phyloP scores from a whole-genome alignment of 306 rosid genomes.

The Prosopis cineraria region DNA sequence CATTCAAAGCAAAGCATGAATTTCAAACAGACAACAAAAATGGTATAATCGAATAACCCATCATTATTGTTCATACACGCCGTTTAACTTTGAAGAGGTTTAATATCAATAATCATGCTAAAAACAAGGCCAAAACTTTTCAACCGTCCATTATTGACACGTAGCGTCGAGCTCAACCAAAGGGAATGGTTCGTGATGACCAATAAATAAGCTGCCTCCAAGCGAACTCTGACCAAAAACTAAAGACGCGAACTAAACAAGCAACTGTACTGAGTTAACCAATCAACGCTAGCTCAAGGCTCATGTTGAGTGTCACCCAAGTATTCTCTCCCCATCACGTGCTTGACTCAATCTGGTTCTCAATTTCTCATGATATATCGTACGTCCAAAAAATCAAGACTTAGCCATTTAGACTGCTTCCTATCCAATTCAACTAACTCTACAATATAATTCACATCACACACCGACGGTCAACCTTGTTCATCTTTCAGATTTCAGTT shows the following conservation, averaged over 20 bases:
- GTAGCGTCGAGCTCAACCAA: background rate
- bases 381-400: background rate
- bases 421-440: background rate
- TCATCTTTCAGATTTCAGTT: conserved; percentile 21
- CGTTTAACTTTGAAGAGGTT: conserved; percentile 14
- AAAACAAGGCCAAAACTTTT: background rate
- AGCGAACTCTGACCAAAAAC: background rate
- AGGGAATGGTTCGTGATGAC: background rate
- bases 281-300: background rate
- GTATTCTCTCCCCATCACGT: background rate
- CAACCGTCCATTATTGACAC: conserved; percentile 29
- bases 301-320: background rate
- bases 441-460: background rate
- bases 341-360: conserved; percentile 23
- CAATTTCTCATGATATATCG: background rate
- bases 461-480: conserved; percentile 42
- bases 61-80: background rate
- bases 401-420: conserved; percentile 3
- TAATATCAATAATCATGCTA: background rate
- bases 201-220: background rate
- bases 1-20: background rate
- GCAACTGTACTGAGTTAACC: background rate
- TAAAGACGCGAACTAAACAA: background rate
- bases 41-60: background rate
- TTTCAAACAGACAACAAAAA: background rate